Evolutionary conservation across 441 rosid genomes (phyloP).

Genomic region (Euphorbia celastroides): DNA sequence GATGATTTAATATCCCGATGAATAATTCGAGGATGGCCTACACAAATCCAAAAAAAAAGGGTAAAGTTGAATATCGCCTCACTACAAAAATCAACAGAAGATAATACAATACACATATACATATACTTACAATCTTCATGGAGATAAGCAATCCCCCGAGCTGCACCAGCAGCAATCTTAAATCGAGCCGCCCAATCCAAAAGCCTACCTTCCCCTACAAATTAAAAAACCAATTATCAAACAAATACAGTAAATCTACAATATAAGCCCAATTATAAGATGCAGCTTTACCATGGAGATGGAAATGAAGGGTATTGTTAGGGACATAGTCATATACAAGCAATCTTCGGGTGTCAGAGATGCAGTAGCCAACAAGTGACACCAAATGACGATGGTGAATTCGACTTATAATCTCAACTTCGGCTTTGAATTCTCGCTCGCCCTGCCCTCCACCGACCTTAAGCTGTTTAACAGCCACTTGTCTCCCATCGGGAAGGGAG

Average conservation of each 20-base stretch:
- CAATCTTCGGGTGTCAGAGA: conserved; percentile 55
- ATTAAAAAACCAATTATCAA: conserved; percentile 9
- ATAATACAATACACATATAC: not conserved
- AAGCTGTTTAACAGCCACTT: conserved; percentile 81
- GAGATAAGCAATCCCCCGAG: conserved; percentile 93
- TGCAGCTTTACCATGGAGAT: conserved; percentile 69
- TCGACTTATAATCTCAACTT: conserved; percentile 86
- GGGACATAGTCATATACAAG: conserved; percentile 83
- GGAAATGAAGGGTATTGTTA: conserved; percentile 76
- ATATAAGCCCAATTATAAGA: conserved; percentile 13
- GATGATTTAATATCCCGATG: conserved; percentile 97
- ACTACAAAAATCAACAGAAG: conserved; percentile 10
- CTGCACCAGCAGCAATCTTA: conserved; percentile 84
- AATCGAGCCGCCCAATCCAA: conserved; percentile 74
- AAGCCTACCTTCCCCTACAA: conserved; percentile 50
- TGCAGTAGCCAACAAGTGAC: conserved; percentile 89
- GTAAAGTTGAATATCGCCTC: conserved; percentile 4
- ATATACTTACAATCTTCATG: conserved; percentile 87
- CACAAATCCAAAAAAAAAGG: conserved; percentile 8
- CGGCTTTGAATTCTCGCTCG: conserved; percentile 90
- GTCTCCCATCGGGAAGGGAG: conserved; percentile 59
- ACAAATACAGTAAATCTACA: conserved; percentile 2
- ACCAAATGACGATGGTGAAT: conserved; percentile 92
- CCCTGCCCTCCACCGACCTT: conserved; percentile 84
- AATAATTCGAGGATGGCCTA: conserved; percentile 88